A percentile compares a stretch with the other conserved stretches of the same genome.
Evolutionary conservation across 2,329 filamentous ascomycete species (phyloP).

Genomic region (Chaetoscypha palmicola): DNA sequence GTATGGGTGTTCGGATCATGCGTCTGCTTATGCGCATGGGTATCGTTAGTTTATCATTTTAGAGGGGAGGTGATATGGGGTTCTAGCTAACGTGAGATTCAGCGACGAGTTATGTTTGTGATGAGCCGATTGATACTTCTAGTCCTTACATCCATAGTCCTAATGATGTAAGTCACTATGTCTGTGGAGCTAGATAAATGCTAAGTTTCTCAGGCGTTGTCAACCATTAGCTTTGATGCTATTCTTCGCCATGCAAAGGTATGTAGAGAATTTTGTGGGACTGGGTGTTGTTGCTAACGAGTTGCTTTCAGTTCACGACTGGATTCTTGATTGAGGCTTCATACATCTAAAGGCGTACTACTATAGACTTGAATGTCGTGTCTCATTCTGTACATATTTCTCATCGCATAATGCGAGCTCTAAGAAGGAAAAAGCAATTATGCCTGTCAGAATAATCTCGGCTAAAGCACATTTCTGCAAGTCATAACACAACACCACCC

Average conservation of each 20-base stretch:
- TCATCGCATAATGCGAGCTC: too few species aligned
- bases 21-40: neutral
- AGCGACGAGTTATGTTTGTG: conserved; percentile 1
- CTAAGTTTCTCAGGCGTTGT: neutral
- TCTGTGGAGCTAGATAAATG: neutral
- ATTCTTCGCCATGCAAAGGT: conserved; percentile 1
- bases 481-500: too few species aligned
- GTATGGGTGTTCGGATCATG: conserved; percentile 4
- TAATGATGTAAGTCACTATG: conserved; percentile 1
- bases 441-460: too few species aligned
- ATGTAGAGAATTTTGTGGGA: neutral
- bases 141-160: conserved; percentile 4
- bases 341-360: conserved; percentile 1
- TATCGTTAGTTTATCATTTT: neutral
- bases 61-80: neutral
- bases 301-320: neutral
- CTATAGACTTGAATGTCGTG: too few species aligned
- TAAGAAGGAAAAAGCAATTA: too few species aligned
- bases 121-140: neutral
- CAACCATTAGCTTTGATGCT: neutral
- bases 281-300: neutral
- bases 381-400: too few species aligned
- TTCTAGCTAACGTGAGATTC: neutral
- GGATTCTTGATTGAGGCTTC: conserved; percentile 2
- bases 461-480: too few species aligned